Base-by-base conservation (phyloP, 495 filamentous ascomycete genomes). In the Aspergillus steynii region DNA sequence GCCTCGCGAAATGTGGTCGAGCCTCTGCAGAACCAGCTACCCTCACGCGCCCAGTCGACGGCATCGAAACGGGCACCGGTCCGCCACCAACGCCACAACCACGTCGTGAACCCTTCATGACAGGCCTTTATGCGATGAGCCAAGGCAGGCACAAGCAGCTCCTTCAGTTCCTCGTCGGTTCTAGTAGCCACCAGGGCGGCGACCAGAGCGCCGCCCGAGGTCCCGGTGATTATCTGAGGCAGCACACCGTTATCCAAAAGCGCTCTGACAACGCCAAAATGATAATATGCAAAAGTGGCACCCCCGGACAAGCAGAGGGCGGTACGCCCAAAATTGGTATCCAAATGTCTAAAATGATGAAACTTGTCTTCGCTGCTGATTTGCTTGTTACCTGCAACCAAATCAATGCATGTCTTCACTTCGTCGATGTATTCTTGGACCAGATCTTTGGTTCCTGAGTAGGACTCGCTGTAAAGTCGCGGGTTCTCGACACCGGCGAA, bases 401-500 rank as follows among this genome's bases (percentile, higher is more conserved):
- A 84, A 53, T 80, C 75, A 47, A 96, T 75, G 48, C 89, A 86
- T 0, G 63, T 65, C 61, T 80, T 71, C 46, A 81, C 72, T 77
- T 98, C 93, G 63, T 96, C 91, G 53, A 97, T 80, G 69, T 90
- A 97, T 47, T 86, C 83, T 75, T 98, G 96, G 15, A 96, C 92
- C 50, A 96, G 73, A 47, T 92, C 85, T 71, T 99, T 99, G 1
- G 95, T 99, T 27, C 96, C 95, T 59, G 92, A 96, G 66, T 99
- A 98, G 1, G 93, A 93, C 77, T 98, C 92, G 65, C 90, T 94
- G 71, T 99, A 99, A 12, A 99, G 80, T 46, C 92, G 81, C 26
- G 95, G 87, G 63, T 96, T 97, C 75, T 99, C 95, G n/a, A 95
- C 86, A 0, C 95, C 95, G 9, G 88, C 90, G 74, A 97, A 98